Evolutionary conservation across 345 rosid genomes (phyloP).

Genomic region (Euphorbia tirucalli): DNA sequence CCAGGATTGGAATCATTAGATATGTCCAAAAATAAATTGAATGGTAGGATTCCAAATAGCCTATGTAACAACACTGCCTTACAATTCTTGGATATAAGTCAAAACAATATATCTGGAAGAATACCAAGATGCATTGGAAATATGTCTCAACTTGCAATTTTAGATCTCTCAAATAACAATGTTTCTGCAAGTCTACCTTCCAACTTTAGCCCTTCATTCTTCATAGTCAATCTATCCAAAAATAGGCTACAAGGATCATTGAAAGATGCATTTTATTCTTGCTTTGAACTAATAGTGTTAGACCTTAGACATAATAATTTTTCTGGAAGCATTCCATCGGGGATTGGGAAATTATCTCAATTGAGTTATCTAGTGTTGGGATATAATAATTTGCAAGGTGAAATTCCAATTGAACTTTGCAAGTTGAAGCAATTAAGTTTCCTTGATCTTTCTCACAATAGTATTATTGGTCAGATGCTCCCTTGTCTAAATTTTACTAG

Average conservation of each 20-base stretch:
- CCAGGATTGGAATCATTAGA: not conserved
- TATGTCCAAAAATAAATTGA: not conserved
- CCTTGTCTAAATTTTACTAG: not conserved
- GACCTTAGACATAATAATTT: constrained; percentile 24
- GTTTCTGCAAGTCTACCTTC: constrained; percentile 6
- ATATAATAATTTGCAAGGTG: constrained; percentile 19
- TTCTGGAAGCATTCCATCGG: constrained; percentile 15
- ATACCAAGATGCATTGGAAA: not conserved
- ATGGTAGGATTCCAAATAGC: not conserved
- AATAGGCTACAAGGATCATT: constrained; percentile 8
- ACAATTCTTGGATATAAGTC: not conserved
- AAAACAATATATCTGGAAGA: not conserved
- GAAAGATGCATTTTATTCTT: not conserved
- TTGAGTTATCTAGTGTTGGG: constrained; percentile 21
- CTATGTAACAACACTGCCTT: not conserved
- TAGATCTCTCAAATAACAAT: constrained; percentile 11
- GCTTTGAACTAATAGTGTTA: not conserved
- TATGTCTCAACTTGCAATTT: not conserved
- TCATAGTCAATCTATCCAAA: constrained; percentile 2
- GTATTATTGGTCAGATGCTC: constrained; percentile 11
- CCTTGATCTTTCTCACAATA: not conserved
- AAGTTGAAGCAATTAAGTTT: constrained; percentile 11
- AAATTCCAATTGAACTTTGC: constrained; percentile 19
- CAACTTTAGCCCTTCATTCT: not conserved
- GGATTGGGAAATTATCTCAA: not conserved